These are phyloP conservation scores for Sicyos baderoa DNA, from an alignment of 306 rosid species.

Conservation along the genomic window DNA sequence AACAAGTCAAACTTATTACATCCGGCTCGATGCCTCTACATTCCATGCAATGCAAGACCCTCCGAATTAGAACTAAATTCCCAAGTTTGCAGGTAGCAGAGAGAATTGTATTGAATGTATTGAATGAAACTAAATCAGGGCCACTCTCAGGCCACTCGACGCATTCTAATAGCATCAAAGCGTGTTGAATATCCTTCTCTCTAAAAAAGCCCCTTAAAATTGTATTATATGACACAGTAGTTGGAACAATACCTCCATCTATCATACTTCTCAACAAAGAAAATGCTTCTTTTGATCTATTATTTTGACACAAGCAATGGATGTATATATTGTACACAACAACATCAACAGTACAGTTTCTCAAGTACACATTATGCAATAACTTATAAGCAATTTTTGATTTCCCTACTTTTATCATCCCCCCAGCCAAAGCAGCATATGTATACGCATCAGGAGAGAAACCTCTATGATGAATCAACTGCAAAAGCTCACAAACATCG, in stretches of 20 bases:
- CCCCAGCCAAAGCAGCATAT: slow-evolving; percentile 42
- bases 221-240: slow-evolving; percentile 34
- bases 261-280: slow-evolving; percentile 28
- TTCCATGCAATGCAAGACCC: slow-evolving; percentile 30
- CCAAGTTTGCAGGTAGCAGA: slow-evolving; percentile 35
- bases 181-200: slow-evolving; percentile 24
- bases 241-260: slow-evolving; percentile 31
- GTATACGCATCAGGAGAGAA: slow-evolving; percentile 32
- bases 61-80: slow-evolving; percentile 20
- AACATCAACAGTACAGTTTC: slow-evolving; percentile 28
- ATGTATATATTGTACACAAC: slow-evolving; percentile 36
- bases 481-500: slow-evolving; percentile 22
- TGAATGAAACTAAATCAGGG: slow-evolving; percentile 38
- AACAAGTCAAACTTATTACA: slow-evolving; percentile 30
- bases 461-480: slow-evolving; percentile 31
- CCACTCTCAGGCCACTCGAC: slow-evolving; percentile 31
- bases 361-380: slow-evolving; percentile 24
- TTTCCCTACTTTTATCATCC: slow-evolving; percentile 30
- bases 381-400: slow-evolving; percentile 22
- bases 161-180: slow-evolving; percentile 31
- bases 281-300: slow-evolving; percentile 31
- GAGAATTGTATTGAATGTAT: slow-evolving; percentile 23
- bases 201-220: slow-evolving; percentile 33
- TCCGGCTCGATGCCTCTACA: slow-evolving; percentile 28
- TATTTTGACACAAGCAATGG: slow-evolving; percentile 30